Conservation (phyloP, 495 filamentous ascomycete species). For the Hyphodiscus hymeniophilus region DNA sequence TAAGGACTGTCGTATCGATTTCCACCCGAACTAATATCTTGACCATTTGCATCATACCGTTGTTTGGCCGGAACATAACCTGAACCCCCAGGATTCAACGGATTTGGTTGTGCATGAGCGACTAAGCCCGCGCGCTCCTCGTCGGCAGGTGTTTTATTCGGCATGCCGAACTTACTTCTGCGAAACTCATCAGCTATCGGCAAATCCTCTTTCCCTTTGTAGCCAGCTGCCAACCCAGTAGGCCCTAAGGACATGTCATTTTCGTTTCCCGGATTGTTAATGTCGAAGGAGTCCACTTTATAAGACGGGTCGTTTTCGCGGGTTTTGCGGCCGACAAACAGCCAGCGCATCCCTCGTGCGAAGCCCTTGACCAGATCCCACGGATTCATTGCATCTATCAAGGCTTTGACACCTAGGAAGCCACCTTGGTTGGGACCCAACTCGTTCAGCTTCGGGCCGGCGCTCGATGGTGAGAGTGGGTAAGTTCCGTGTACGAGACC, state of each 20-base stretch:
- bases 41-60: slow-evolving; percentile 17
- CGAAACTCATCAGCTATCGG: slow-evolving; percentile 37
- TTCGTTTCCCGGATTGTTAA: slow-evolving; percentile 15
- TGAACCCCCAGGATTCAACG: slow-evolving; percentile 23
- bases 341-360: slow-evolving; percentile 70
- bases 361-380: slow-evolving; percentile 78
- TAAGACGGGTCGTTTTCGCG: slow-evolving; percentile 39
- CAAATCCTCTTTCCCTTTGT: slow-evolving; percentile 28
- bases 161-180: slow-evolving; percentile 29
- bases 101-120: slow-evolving; percentile 37
- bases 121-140: slow-evolving; percentile 41
- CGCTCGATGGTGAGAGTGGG: slow-evolving; percentile 25
- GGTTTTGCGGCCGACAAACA: slow-evolving; percentile 60
- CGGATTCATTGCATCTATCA: slow-evolving; percentile 69
- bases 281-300: slow-evolving; percentile 9
- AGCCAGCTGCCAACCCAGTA: slow-evolving; percentile 16
- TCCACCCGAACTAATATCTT: slow-evolving; percentile 14
- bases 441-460: slow-evolving; percentile 44
- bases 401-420: slow-evolving; percentile 50
- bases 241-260: slow-evolving; percentile 27
- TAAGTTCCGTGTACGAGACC: slow-evolving; percentile 28
- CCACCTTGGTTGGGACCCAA: slow-evolving; percentile 41
- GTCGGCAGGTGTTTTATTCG: background rate
- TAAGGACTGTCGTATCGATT: slow-evolving; percentile 1
- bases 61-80: slow-evolving; percentile 17